Conservation (phyloP, 306 rosid genomes). For the Cicer pinnatifidum region DNA sequence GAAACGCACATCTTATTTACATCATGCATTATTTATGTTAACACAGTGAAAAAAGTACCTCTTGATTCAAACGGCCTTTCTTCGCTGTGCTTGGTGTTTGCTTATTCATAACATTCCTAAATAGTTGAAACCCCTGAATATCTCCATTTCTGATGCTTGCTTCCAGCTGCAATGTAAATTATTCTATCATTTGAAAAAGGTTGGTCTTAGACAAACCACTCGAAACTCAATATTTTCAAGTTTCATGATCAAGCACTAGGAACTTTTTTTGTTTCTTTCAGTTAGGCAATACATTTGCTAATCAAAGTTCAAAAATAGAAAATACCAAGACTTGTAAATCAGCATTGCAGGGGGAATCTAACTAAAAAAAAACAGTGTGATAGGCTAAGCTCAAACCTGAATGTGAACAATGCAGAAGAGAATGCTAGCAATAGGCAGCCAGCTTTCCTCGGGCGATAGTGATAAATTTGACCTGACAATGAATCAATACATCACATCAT, state of each 20-base stretch:
- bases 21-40: constrained; percentile 11
- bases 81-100: constrained; percentile 44
- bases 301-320: constrained; percentile 14
- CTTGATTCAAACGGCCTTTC: constrained; percentile 43
- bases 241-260: neutral
- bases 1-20: constrained; percentile 11
- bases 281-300: constrained; percentile 1
- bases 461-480: constrained; percentile 73
- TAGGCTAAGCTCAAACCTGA: constrained; percentile 62
- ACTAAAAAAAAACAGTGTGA: neutral
- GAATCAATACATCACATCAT: constrained; percentile 38
- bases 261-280: neutral
- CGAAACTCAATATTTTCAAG: constrained; percentile 16
- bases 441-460: constrained; percentile 84
- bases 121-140: constrained; percentile 69
- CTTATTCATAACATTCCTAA: constrained; percentile 54
- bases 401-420: constrained; percentile 79
- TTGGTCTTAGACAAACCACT: constrained; percentile 10
- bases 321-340: neutral
- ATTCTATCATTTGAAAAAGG: neutral
- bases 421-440: constrained; percentile 94
- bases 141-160: constrained; percentile 89
- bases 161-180: constrained; percentile 63
- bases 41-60: constrained; percentile 47
- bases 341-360: neutral